phyloP scores from a whole-genome alignment of 176 grass and related monocot genomes.

The Cenchrus purpureus region DNA sequence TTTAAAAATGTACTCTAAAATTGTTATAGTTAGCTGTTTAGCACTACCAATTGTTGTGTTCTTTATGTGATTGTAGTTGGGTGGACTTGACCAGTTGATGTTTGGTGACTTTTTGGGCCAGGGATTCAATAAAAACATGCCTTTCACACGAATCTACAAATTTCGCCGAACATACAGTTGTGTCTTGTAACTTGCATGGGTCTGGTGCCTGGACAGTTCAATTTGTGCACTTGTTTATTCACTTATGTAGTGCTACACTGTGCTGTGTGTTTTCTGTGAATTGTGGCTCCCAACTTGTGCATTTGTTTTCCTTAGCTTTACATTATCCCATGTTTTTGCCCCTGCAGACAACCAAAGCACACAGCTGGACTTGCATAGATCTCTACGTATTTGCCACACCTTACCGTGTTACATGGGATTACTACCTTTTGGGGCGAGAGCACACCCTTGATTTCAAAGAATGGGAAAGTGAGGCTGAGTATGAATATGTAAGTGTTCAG shows the following conservation, averaged over 20 bases:
- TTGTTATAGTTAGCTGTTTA: neutral
- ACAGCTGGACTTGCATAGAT: constrained; percentile 99
- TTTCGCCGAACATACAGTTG: neutral
- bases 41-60: neutral
- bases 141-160: neutral
- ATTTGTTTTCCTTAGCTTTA: neutral
- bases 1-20: neutral
- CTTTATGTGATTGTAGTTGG: neutral
- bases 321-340: neutral
- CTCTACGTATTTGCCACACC: constrained; percentile 96
- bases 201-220: neutral
- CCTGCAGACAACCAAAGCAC: constrained; percentile 66
- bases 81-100: neutral
- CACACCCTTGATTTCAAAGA: constrained; percentile 90
- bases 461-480: constrained; percentile 87
- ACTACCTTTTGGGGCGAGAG: constrained; percentile 85
- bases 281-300: neutral
- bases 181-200: neutral
- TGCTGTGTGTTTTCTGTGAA: neutral
- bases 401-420: constrained; percentile 93
- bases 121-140: neutral
- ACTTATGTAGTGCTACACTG: neutral
- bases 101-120: neutral
- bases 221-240: neutral
- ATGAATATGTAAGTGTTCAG: constrained; percentile 84